A percentile compares a stretch with the other conserved stretches of the same genome.
These are phyloP conservation scores for Trichoderma sp. DNA, from an alignment of 2,329 filamentous ascomycete species.

Conservation along the genomic window DNA sequence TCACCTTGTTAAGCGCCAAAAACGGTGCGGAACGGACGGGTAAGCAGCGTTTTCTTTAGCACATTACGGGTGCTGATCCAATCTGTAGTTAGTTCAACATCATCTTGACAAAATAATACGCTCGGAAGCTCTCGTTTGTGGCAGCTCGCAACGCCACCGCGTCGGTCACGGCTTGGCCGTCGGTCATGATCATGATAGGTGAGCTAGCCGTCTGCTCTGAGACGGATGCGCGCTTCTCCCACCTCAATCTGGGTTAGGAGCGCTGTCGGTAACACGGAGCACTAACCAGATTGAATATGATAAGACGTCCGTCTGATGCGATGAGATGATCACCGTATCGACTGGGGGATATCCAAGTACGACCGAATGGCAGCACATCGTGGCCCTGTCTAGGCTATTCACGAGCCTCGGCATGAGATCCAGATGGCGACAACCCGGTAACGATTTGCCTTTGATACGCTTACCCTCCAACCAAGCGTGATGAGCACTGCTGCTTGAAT, in stretches of 20 bases:
- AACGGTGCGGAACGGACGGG: conserved; percentile 2
- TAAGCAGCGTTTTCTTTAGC: neutral
- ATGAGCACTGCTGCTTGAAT: neutral
- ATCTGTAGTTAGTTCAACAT: neutral
- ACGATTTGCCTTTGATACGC: neutral
- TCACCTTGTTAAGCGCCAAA: neutral
- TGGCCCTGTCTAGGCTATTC: neutral
- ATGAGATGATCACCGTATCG: neutral
- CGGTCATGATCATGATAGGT: conserved; percentile 17
- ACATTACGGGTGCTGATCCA: neutral
- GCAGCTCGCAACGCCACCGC: neutral
- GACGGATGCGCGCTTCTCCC: neutral
- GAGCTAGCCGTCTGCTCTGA: neutral
- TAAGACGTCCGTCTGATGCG: neutral
- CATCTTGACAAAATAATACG: neutral
- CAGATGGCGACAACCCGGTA: neutral
- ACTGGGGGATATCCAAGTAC: neutral
- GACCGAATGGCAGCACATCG: neutral
- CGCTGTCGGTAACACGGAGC: neutral
- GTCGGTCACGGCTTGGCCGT: conserved; percentile 10
- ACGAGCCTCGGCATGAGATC: neutral
- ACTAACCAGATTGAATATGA: neutral
- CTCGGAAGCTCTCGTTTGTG: neutral
- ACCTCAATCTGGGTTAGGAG: neutral
- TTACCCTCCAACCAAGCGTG: neutral